These are phyloP conservation scores for Quercus tomentella DNA, from an alignment of 331 rosid species.

Conservation along the genomic window DNA sequence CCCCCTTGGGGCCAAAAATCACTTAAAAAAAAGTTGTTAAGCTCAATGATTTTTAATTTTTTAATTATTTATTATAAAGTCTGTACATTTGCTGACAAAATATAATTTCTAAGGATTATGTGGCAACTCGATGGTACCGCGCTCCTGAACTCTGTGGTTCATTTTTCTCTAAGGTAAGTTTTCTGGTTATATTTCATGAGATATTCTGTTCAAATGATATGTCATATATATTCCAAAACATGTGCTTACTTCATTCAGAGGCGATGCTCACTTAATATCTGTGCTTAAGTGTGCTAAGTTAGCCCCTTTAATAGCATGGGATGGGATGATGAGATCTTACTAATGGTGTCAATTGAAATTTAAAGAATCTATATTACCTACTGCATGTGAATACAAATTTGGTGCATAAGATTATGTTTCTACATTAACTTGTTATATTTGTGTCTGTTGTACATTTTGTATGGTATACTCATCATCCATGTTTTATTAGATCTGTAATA, in stretches of 20 bases:
- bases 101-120: constrained; percentile 49
- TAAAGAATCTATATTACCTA: background rate
- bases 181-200: background rate
- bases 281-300: background rate
- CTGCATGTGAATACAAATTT: background rate
- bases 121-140: constrained; percentile 82
- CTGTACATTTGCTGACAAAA: background rate
- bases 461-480: background rate
- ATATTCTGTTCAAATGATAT: background rate
- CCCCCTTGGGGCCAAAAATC: no score
- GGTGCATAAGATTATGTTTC: background rate
- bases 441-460: background rate
- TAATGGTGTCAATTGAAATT: background rate
- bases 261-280: no score
- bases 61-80: background rate
- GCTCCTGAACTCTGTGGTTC: constrained; percentile 82
- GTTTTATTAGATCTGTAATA: background rate
- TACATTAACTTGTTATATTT: background rate
- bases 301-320: background rate
- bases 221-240: background rate
- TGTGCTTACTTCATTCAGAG: background rate
- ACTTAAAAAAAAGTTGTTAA: no score
- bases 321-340: background rate
- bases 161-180: constrained; percentile 58
- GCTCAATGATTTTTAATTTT: background rate